phyloP scores from a whole-genome alignment of 768 basidiomycete species.

The Leucogyrophana mollusca region DNA sequence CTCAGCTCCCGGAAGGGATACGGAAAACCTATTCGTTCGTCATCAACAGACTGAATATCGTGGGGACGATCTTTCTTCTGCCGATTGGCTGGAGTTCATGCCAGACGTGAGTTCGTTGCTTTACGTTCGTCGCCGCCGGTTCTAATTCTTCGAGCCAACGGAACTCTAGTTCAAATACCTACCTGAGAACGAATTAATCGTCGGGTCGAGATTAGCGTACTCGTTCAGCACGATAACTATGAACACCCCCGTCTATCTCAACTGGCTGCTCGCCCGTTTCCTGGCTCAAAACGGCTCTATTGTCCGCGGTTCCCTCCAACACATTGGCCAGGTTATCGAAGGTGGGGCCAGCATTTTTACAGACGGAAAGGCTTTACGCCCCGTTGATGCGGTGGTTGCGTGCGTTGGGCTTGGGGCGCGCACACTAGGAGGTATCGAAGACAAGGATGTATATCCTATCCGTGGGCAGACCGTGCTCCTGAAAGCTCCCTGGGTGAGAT shows the following conservation, averaged over 20 bases:
- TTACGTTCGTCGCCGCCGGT: constrained; percentile 2
- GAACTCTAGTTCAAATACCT: constrained; percentile 34
- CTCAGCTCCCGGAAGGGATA: constrained; percentile 54
- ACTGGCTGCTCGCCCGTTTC: constrained; percentile 63
- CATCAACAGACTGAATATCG: constrained; percentile 63
- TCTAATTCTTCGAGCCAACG: not conserved
- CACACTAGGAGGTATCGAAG: constrained; percentile 50
- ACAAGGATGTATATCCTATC: constrained; percentile 44
- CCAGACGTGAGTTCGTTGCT: constrained; percentile 43
- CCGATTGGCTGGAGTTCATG: constrained; percentile 45
- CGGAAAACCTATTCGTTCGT: constrained; percentile 64
- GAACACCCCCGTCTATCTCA: constrained; percentile 60
- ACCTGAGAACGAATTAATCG: constrained; percentile 38
- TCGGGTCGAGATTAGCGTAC: constrained; percentile 45
- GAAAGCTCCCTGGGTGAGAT: constrained; percentile 47
- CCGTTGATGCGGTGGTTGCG: constrained; percentile 56
- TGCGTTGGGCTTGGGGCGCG: constrained; percentile 68
- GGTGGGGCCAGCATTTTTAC: constrained; percentile 40
- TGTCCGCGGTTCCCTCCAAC: constrained; percentile 60
- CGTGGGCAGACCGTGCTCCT: constrained; percentile 46
- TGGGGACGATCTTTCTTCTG: constrained; percentile 32
- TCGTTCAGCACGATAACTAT: constrained; percentile 70
- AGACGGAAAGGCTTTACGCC: not conserved
- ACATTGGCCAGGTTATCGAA: constrained; percentile 68
- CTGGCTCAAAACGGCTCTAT: constrained; percentile 58